Evolutionary conservation across 208 protist species (phyloP).

Genomic region (Dictyostelium gargantuum): DNA sequence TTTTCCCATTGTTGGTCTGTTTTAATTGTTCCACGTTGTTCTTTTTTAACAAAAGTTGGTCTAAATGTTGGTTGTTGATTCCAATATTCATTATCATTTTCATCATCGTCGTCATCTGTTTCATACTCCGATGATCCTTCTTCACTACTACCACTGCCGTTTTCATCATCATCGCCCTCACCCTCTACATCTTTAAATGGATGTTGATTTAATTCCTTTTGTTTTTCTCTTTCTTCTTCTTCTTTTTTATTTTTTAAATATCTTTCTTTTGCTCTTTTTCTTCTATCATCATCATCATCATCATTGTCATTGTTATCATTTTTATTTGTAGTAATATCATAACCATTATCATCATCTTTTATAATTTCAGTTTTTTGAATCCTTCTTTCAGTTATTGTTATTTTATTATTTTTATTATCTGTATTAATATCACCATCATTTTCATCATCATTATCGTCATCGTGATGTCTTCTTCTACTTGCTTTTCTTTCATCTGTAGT

Average conservation of each 20-base stretch:
- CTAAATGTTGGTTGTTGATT: conserved; percentile 20
- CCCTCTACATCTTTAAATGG: neutral
- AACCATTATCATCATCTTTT: neutral
- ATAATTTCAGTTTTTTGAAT: conserved; percentile 41
- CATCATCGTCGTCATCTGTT: conserved; percentile 4
- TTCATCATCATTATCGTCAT: neutral
- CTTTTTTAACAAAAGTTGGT: conserved; percentile 37
- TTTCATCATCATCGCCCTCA: neutral
- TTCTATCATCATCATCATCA: neutral
- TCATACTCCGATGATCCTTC: neutral
- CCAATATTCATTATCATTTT: conserved; percentile 50
- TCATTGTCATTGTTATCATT: neutral
- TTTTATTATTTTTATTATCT: too few relatives aligned
- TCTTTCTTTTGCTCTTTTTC: conserved; percentile 33
- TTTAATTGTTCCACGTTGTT: conserved; percentile 45
- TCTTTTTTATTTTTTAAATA: neutral
- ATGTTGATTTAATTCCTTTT: neutral
- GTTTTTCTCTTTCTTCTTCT: neutral
- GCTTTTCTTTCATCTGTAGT: neutral
- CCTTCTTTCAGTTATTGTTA: neutral
- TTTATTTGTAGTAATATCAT: too few relatives aligned
- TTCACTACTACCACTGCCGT: neutral
- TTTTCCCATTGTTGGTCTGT: neutral
- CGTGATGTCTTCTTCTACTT: neutral
- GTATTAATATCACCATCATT: too few relatives aligned